Base-by-base conservation (phyloP, 257 asterid genomes). In the Solanum habrochaites region DNA sequence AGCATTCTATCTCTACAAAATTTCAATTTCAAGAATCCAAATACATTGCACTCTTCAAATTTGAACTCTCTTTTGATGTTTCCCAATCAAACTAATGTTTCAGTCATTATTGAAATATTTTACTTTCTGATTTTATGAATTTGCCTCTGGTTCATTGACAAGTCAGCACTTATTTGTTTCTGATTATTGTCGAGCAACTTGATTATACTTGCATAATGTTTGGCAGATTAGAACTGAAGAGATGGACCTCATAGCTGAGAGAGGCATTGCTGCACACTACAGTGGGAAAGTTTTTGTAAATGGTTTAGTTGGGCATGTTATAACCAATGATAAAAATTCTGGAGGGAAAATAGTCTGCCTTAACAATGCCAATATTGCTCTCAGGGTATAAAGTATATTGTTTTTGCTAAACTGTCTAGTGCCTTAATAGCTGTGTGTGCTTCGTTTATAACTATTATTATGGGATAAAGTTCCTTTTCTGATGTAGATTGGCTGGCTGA, bases 201-300 rank as follows among this genome's bases (percentile, higher is more conserved):
- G 85, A 29, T 47, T 47, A 47, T 47, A 27, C 39, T 47, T 42
- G 9, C 69, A 4, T 84, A 47, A 13, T 73, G 78, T 58, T 88
- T 90, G 89, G 88, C 94, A 96, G 99, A 94, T 96, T 82, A 92
- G 98, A 88, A 96, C 98, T 8, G 98, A 96, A 90, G 97, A 94
- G 90, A 96, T 96, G 99, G 97, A 96, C 92, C 90, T 96, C 90
- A 96, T 96, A 86, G 98, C 96, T 45, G 94, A 95, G 90, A 93
- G 99, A 90, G 99, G 99, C 90, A 96, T 96, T 91, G 99, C 96
- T 88, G 93, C 98, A 14, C 99, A 96, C 87, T 96, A 96, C 60
- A 95, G 98, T 89, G 98, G 99, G 88, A 95, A 96, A 89, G 89
- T 82, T 88, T 89, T 94, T 40, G 96, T 96, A 86, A 96, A 93